phyloP scores from a whole-genome alignment of 257 asterid species.

The Ocimum tenuiflorum region DNA sequence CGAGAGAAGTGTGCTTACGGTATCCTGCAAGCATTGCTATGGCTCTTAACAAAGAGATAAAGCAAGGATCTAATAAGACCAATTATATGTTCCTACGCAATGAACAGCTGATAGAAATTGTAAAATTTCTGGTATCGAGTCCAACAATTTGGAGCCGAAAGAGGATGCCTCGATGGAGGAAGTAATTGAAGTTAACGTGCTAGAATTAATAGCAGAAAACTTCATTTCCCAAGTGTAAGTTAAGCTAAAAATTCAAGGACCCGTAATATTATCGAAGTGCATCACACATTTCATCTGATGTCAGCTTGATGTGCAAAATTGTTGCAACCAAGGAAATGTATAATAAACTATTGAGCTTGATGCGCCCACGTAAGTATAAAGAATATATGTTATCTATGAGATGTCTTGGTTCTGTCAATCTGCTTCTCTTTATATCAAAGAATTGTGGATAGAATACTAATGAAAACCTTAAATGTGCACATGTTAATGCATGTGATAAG shows the following conservation, averaged over 20 bases:
- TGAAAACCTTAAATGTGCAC: not conserved
- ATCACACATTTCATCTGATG: not conserved
- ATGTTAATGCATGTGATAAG: not conserved
- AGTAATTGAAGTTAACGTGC: not conserved
- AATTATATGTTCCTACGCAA: not conserved
- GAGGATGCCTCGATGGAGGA: not conserved
- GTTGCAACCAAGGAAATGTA: not conserved
- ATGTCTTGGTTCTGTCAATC: no score
- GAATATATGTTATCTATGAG: no score
- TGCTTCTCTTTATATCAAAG: not conserved
- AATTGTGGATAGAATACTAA: not conserved
- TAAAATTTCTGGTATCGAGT: no score
- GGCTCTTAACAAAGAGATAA: not conserved
- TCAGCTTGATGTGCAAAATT: not conserved
- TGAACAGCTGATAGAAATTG: not conserved
- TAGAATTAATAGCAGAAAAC: not conserved
- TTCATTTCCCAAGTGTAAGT: not conserved
- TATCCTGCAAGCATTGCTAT: conserved; percentile 38
- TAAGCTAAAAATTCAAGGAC: not conserved
- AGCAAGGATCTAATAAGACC: not conserved
- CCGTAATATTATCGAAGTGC: not conserved
- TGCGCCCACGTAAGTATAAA: no score
- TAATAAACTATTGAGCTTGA: no score
- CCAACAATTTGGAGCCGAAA: no score
- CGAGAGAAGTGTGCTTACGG: conserved; percentile 32